Base-by-base conservation (phyloP, 2,329 filamentous ascomycete genomes). In the Rutstroemia sp. region DNA sequence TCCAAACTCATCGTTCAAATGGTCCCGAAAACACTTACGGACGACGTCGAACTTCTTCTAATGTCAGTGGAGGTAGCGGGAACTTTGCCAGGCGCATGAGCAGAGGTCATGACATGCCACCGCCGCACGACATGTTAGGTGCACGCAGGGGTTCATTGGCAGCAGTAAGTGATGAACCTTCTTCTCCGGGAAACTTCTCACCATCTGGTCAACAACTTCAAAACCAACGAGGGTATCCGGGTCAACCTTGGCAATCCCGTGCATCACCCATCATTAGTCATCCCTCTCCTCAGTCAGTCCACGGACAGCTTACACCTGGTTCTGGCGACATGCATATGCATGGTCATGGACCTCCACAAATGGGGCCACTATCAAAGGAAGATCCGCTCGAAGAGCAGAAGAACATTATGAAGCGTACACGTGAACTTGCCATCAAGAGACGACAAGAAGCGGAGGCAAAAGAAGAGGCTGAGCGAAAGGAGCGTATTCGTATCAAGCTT, bases 11-110 rank as follows among this genome's bases (percentile, higher is more conserved):
- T 63, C 81, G 90, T 58, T 80, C 81, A 38, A 83, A 77, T 61
- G 77, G 73, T 16, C 84, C 88, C 59, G 84, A 87, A 61, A 83
- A 75, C 12, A 77, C 82, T 2, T 92, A 88, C 76, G 80, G 79
- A 39, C 84, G 91, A 62, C 84, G 91, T 59, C 85, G 92, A 60
- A 88, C 88, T 57, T 96, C 92, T 16, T 97, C 92, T 2, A 95
- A 91, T 67, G 87, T 95, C 42, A 96, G 92, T 69, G 91, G 89
- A 55, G 88, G 88, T 58, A 95, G 90, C 69, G 86, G 87, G 58
- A 78, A 81, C 39, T 81, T 84, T 61, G 78, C 87, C 38, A 60
- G 68, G 52, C 64, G 69, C 45, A 67, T 70, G 66, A 70, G 68
- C 52, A 64, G 64, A 54, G 65, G 61, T 51, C 67, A 67, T 54